A percentile compares a stretch with the other conserved stretches of the same genome.
phyloP scores from a whole-genome alignment of 805 yeast genomes.

The Wickerhamomyces bovis region DNA sequence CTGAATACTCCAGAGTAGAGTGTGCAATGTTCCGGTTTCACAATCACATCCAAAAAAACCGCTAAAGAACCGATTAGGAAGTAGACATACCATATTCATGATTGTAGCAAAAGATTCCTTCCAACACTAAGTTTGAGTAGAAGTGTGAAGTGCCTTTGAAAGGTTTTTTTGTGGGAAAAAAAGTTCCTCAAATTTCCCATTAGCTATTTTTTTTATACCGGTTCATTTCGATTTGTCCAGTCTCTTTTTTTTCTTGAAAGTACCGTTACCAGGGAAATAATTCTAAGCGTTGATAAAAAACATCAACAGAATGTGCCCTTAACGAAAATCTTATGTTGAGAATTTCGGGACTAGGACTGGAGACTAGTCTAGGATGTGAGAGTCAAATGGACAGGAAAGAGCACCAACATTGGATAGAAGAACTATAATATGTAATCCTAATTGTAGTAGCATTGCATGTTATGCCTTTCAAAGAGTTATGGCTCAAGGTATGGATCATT shows the following conservation, averaged over 20 bases:
- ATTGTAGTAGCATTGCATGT: too few relatives aligned
- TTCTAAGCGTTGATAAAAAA: background rate
- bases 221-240: conserved; percentile 1
- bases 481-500: too few relatives aligned
- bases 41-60: background rate
- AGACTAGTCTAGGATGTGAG: background rate
- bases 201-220: background rate
- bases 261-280: background rate
- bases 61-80: background rate
- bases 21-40: background rate
- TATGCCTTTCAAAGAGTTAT: too few relatives aligned
- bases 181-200: background rate
- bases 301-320: background rate
- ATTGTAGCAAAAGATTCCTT: background rate
- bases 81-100: background rate
- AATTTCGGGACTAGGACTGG: background rate
- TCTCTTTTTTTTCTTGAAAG: background rate
- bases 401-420: background rate
- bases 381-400: background rate
- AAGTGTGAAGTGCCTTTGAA: background rate
- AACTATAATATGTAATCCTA: too few relatives aligned
- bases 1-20: background rate
- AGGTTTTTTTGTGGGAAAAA: background rate
- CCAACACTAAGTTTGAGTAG: background rate
- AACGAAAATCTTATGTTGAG: background rate